These are phyloP conservation scores for Penicillium psychrofluorescens DNA, from an alignment of 495 filamentous ascomycete species.

Conservation along the genomic window DNA sequence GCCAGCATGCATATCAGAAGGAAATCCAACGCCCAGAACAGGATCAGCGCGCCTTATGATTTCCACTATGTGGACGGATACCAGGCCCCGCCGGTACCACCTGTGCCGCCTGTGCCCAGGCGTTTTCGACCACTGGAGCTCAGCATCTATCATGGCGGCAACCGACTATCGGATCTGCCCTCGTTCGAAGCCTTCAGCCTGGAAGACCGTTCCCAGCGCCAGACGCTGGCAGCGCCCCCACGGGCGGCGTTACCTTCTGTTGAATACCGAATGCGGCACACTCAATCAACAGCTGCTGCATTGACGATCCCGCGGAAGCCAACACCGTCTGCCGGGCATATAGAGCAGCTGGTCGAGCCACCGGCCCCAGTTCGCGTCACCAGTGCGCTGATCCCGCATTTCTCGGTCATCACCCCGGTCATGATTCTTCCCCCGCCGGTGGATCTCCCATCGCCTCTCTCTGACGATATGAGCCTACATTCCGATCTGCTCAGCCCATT, in stretches of 20 bases:
- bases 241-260: slow-evolving; percentile 20
- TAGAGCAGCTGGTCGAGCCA: slow-evolving; percentile 18
- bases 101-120: slow-evolving; percentile 10
- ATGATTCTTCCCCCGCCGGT: slow-evolving; percentile 7
- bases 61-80: slow-evolving; percentile 42
- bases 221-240: slow-evolving; percentile 19
- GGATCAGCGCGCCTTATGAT: slow-evolving; percentile 47
- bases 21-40: slow-evolving; percentile 22
- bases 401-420: slow-evolving; percentile 21
- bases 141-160: slow-evolving; percentile 61
- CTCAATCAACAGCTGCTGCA: slow-evolving; percentile 22
- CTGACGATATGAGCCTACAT: slow-evolving; percentile 5
- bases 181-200: slow-evolving; percentile 31
- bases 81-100: slow-evolving; percentile 18
- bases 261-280: slow-evolving; percentile 15
- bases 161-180: slow-evolving; percentile 55
- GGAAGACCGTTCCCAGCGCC: slow-evolving; percentile 11
- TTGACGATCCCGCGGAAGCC: no score
- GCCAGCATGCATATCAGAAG: slow-evolving; percentile 45
- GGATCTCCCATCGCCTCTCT: slow-evolving; percentile 3
- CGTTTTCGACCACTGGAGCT: slow-evolving; percentile 66
- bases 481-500: no score
- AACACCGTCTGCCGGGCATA: neutral
- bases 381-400: slow-evolving; percentile 35
- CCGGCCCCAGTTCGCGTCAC: slow-evolving; percentile 10